Base-by-base conservation (phyloP, 805 yeast genomes). In the Candida verbasci region DNA sequence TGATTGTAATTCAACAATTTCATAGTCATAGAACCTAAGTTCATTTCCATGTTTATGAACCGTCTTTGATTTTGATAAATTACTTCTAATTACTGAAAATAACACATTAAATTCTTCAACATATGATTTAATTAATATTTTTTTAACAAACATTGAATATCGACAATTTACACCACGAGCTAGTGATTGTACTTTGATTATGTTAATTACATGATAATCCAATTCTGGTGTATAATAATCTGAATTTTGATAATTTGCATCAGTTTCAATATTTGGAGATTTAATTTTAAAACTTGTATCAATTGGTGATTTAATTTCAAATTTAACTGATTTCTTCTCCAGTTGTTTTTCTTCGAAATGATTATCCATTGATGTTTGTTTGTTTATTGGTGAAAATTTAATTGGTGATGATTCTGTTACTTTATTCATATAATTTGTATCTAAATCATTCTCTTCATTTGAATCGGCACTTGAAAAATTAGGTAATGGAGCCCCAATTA, bases 101-200 rank as follows among this genome's bases (percentile, higher is more conserved):
- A 82, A 58, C 8, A 50, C 53, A 2, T 70, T 55, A 16, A 82
- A 46, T 45, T 74, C 76, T 9, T 70, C 72, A 6, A 68, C 69
- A 46, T 75, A 76, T 1, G 84, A 72, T 40, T 70, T 74, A 20
- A 84, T 52, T 65, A 83, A 70, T 41, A 80, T 80, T 39, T 69
- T 70, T 45, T 75, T 74, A 24, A 84, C 82, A 53, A 78, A 79
- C 62, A 80, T 64, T 15, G 62, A 60, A 52, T 80, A 84, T 35
- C 96, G 70, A 38, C 75, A 62, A 27, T 77, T 65, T 0, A 85
- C 78, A 14, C 93, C 95, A 45, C 86, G 66, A 12, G 85, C 72
- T 17, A 79, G 58, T 0, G 93, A 76, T 54, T 88, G 96, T 12
- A 88, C 60, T 38, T 60, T 64, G 25, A 70, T 58, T 25, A 82